Evolutionary conservation across 495 filamentous ascomycete genomes (phyloP).

Genomic region (Pyronema omphalodes): DNA sequence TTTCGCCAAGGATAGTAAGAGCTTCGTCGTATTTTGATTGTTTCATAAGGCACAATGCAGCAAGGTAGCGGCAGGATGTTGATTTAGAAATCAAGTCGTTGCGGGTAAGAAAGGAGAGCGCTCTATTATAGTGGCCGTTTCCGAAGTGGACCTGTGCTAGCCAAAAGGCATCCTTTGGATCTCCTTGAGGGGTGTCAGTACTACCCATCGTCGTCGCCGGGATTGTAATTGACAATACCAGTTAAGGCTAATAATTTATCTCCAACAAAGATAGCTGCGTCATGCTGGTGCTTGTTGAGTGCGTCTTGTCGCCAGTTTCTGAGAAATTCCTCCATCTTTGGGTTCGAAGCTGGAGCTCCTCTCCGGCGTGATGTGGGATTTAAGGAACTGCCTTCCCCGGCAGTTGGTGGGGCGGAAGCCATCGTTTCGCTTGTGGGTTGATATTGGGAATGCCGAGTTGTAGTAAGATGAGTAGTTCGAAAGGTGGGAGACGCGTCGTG

Average conservation of each 20-base stretch:
- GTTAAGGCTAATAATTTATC: conserved; percentile 93
- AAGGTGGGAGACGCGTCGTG: no score
- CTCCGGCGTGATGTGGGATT: not conserved
- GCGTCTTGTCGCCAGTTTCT: conserved; percentile 87
- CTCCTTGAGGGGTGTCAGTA: conserved; percentile 35
- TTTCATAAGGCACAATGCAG: conserved; percentile 81
- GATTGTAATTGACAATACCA: conserved; percentile 34
- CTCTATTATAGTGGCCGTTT: conserved; percentile 81
- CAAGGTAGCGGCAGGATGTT: conserved; percentile 74
- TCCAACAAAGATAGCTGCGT: conserved; percentile 85
- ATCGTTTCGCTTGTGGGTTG: no score
- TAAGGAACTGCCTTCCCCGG: not conserved
- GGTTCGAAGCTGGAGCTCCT: not conserved
- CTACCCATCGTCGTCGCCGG: not conserved
- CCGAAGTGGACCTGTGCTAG: conserved; percentile 88
- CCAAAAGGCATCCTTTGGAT: conserved; percentile 82
- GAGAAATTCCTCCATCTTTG: conserved; percentile 69
- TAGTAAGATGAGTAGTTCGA: no score
- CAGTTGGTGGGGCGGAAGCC: no score
- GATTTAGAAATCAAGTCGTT: conserved; percentile 67
- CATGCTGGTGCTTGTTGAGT: conserved; percentile 81
- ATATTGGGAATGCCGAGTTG: no score
- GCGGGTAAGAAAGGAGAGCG: conserved; percentile 65
- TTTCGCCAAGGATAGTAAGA: conserved; percentile 71
- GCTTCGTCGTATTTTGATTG: conserved; percentile 80